These are phyloP conservation scores for Talaromyces sp. DNA, from an alignment of 2,329 filamentous ascomycete species.

Conservation along the genomic window DNA sequence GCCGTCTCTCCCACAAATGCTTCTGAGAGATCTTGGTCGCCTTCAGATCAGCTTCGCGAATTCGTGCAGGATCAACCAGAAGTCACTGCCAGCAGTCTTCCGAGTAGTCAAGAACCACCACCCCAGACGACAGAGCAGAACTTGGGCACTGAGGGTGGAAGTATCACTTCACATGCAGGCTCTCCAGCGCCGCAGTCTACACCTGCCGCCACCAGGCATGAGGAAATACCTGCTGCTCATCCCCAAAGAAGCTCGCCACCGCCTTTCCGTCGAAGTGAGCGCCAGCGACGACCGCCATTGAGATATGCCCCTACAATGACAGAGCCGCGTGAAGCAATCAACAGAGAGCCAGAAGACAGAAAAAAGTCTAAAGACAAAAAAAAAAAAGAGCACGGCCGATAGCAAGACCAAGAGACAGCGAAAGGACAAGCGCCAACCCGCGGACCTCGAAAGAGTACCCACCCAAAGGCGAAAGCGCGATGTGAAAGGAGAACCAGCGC, in stretches of 20 bases:
- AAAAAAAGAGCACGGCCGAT: background rate
- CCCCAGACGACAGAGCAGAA: background rate
- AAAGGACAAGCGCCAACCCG: background rate
- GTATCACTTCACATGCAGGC: background rate
- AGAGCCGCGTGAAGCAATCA: background rate
- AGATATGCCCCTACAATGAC: background rate
- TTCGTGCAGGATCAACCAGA: background rate
- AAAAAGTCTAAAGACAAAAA: background rate
- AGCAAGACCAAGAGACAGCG: background rate
- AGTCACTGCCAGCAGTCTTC: background rate
- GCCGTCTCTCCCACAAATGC: background rate
- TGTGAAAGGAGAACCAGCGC: background rate
- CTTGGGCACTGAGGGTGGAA: background rate
- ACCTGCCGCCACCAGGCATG: background rate
- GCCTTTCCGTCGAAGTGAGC: background rate
- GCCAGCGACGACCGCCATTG: background rate
- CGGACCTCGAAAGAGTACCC: background rate
- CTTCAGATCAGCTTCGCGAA: background rate
- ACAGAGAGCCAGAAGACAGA: background rate
- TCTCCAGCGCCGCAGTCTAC: no score
- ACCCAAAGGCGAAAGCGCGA: background rate
- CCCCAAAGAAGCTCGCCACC: background rate
- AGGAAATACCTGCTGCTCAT: background rate
- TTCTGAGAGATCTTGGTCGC: background rate
- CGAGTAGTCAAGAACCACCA: background rate